Conservation (phyloP, 192 early-diverging fungal genomes). For the Coemansia reversa region DNA sequence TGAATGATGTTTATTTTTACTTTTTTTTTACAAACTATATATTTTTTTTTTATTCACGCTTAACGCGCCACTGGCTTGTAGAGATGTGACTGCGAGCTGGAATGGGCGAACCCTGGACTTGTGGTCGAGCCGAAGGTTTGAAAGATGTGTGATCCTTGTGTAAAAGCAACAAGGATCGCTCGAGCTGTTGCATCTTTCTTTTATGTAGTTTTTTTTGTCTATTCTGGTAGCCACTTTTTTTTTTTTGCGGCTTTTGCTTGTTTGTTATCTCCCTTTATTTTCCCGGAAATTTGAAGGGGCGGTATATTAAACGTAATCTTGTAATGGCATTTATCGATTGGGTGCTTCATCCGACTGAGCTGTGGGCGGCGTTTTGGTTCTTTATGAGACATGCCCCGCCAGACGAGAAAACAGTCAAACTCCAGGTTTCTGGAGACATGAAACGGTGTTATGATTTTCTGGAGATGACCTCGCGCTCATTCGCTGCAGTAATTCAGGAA, state of each 20-base stretch:
- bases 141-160: too few species aligned
- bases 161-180: background rate
- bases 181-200: background rate
- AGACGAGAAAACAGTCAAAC: conserved; percentile 57
- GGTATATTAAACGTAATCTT: background rate
- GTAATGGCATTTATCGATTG: conserved; percentile 65
- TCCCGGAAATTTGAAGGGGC: background rate
- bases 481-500: conserved; percentile 92
- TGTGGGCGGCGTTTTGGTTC: conserved; percentile 76
- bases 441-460: conserved; percentile 87
- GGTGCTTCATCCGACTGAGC: conserved; percentile 79
- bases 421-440: conserved; percentile 57
- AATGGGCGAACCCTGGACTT: too few species aligned
- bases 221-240: background rate
- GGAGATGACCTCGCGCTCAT: conserved; percentile 92
- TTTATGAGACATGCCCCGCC: conserved; percentile 58
- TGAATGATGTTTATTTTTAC: background rate
- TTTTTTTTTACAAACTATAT: background rate
- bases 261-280: background rate
- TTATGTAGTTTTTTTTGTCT: background rate
- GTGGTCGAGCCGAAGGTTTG: too few species aligned
- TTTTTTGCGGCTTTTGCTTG: background rate
- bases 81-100: too few species aligned
- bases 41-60: too few species aligned
- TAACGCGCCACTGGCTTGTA: too few species aligned